These are phyloP conservation scores for Cercospora canescens DNA, from an alignment of 2,329 filamentous ascomycete genomes.

Conservation along the genomic window DNA sequence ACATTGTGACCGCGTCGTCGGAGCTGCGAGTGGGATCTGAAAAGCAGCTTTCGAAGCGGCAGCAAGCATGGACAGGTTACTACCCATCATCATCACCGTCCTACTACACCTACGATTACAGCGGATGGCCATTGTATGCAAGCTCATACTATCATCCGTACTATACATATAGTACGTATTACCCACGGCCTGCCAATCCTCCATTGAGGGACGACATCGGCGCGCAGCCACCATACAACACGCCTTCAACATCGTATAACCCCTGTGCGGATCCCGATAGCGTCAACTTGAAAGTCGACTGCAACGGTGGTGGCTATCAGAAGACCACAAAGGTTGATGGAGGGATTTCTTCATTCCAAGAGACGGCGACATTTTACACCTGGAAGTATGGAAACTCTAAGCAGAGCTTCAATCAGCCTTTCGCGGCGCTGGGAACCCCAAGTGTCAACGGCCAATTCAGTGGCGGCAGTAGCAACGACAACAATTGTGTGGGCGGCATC, in stretches of 20 bases:
- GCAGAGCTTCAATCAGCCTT: neutral
- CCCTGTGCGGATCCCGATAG: constrained; percentile 2
- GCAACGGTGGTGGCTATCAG: constrained; percentile 1
- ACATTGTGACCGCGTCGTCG: neutral
- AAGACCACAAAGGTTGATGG: neutral
- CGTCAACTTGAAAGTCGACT: neutral
- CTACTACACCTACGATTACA: neutral
- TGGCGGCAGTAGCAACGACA: neutral
- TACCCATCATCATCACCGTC: too few species aligned
- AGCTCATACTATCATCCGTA: neutral
- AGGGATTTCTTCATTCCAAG: neutral
- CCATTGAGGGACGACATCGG: neutral
- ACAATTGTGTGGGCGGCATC: neutral
- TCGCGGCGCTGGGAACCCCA: neutral
- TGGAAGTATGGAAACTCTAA: constrained; percentile 1
- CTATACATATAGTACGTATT: neutral
- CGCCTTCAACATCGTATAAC: neutral
- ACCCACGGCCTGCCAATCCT: neutral
- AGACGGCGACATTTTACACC: neutral
- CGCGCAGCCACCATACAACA: neutral
- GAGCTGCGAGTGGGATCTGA: neutral
- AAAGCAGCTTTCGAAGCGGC: neutral
- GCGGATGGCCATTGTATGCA: neutral
- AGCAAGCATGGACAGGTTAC: neutral
- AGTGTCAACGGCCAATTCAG: neutral